Evolutionary conservation across 805 yeast species (phyloP), one percentile per base, ranked within the genome.

Genomic region (Metschnikowia santaceciliae): DNA sequence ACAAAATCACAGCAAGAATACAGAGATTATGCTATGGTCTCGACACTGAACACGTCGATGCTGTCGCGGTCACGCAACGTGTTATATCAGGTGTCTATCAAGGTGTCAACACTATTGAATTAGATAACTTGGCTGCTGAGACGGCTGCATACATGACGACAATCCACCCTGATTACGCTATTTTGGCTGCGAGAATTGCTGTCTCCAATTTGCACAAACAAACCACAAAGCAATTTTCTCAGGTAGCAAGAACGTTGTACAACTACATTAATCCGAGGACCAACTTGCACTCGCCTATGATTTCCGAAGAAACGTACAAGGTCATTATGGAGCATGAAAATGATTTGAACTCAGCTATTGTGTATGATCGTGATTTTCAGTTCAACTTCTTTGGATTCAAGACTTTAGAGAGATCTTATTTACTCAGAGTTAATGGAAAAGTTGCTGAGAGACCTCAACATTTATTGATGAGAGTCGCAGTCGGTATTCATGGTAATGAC

Each of bases 61-160:
- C 98, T 35, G 96, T 88, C 49, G 88, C 94, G 58, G 90, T 94
- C 70, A 92, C 99, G 20, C 98, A 94, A 70, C 81, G 96, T 66
- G 95, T 92, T 61, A 91, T 90, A 56, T 81, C 94, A 13, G 99
- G 99, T 68, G 97, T 94, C 50, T 94, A 92, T 70, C 95, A 90
- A 64, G 98, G 98, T 63, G 99, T 94, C 48, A 90, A 92, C 63
- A 94, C 98, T 49, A 80, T 86, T 54, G 97, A 94, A 55, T 70
- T 74, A 55, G 78, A 74, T 57, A 73, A 74, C 61, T 72, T 74
- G 59, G 91, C 98, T 45, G 97, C 98, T 41, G 99, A 94, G 72
- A 90, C 97, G 35, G 96, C 97, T 51, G 98, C 98, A 40, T 88
- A 86, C 66, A 89, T 94, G 97, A 90, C 97, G 52, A 92, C 98